Conservation (phyloP, 2,329 filamentous ascomycete species). For the Venturia pyrina region DNA sequence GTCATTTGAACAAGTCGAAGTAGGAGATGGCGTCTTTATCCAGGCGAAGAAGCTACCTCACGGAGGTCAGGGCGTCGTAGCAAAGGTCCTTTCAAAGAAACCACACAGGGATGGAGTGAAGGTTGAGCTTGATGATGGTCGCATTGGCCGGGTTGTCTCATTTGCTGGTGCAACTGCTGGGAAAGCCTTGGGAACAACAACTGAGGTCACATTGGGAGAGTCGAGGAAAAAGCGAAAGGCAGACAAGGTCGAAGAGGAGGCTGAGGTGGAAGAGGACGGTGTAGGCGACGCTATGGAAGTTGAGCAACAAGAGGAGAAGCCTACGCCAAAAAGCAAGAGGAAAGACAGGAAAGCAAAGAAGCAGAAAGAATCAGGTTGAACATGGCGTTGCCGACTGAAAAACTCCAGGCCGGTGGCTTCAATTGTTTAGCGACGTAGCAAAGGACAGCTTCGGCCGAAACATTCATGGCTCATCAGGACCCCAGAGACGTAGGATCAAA, state of each 20-base stretch:
- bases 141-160: not conserved
- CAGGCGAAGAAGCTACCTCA: not conserved
- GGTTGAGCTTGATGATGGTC: not conserved
- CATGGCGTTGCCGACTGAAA: not conserved
- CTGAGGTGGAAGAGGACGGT: not conserved
- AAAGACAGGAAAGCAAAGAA: not conserved
- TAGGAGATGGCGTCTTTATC: not conserved
- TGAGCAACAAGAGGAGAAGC: not conserved
- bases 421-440: not conserved
- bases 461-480: not conserved
- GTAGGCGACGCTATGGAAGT: not conserved
- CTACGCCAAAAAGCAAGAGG: not conserved
- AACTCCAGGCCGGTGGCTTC: not conserved
- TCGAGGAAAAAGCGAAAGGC: constrained; percentile 2
- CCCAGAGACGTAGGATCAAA: not conserved
- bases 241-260: not conserved
- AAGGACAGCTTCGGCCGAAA: not conserved
- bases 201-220: not conserved
- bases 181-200: not conserved
- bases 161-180: not conserved
- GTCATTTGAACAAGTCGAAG: not conserved
- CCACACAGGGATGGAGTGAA: not conserved
- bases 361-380: not conserved
- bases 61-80: not conserved
- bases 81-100: not conserved